Evolutionary conservation across 2,329 filamentous ascomycete species (phyloP), one percentile per base, ranked within the genome.

Genomic region (Pleurostoma richardsiae): DNA sequence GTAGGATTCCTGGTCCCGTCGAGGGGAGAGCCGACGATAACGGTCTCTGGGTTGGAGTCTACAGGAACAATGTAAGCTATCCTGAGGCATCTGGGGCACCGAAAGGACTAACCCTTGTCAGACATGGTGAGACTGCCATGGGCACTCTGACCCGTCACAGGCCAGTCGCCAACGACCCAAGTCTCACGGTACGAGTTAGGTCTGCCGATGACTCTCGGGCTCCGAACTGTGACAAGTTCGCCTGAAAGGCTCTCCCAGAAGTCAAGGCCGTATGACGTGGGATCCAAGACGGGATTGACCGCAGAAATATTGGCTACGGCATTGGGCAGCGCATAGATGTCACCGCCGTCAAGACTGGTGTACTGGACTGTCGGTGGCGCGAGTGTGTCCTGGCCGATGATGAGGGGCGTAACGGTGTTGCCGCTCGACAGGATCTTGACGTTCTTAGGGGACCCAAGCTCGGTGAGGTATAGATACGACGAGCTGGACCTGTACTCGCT

Each of bases 191-290:
- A 87, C 45, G 63, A 68, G 59, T 83, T 88, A 2, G 85, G 80
- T 46, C 77, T 78, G 43, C 74, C 71, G 41, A 87, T 63, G 40
- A 79, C 80, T 10, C 68, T 73, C 2, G 81, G 77, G 41, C 66
- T 72, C 53, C 71, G 72, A 41, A 88, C 67, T 1, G 79, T 86
- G 10, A 89, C 83, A 6, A 87, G 69, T 63, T 88, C 82, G 29
- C 84, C 85, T 45, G 70, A 72, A 48, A 88, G 64, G 51, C 77
- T 83, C 72, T 88, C 82, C 85, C 85, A 88, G 59, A 88, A 89
- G 61, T 88, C 85, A 30, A 88, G 68, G 3, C 85, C 85, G 56
- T 83, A 88, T 39, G 69, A 65, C 27, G 67, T 65, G 2, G 84
- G 84, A 50, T 84, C 62, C 38, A 88, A 71, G 10, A 68, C 66